Percentiles rank a stretch among this genome's conserved stretches.
These are phyloP conservation scores for Vaccinium darrowii DNA, from an alignment of 148 eudicot genomes.

Conservation along the genomic window DNA sequence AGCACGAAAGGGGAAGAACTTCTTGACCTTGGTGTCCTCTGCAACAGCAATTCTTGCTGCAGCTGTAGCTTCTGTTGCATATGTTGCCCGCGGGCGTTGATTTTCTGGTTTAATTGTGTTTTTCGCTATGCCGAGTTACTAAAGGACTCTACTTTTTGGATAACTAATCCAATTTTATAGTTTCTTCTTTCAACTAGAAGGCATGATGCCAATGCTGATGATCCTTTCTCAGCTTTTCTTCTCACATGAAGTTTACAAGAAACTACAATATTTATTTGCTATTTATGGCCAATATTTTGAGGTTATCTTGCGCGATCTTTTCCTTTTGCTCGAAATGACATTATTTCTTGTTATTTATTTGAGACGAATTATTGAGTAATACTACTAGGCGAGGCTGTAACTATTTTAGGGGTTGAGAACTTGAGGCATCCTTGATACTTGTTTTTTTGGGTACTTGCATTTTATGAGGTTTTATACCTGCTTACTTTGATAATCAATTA, in stretches of 20 bases:
- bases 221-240: neutral
- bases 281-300: neutral
- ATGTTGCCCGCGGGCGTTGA: conserved; percentile 49
- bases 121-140: neutral
- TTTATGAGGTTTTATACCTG: no score
- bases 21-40: conserved; percentile 74
- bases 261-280: neutral
- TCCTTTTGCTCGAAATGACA: neutral
- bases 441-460: no score
- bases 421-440: no score
- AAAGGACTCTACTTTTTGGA: neutral
- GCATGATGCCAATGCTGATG: neutral
- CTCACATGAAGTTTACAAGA: neutral
- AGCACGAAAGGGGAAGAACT: conserved; percentile 59
- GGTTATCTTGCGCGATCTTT: neutral
- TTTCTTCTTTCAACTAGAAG: neutral
- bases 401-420: neutral
- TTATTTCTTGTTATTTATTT: neutral
- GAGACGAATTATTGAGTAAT: neutral
- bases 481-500: no score
- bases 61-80: conserved; percentile 71
- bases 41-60: conserved; percentile 80
- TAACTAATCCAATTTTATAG: neutral
- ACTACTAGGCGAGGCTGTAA: neutral
- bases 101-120: neutral